Percentiles rank a stretch among this genome's conserved stretches.
These are phyloP conservation scores for Nelumbo lutea DNA, from an alignment of 164 flowering plant genomes.

Conservation along the genomic window DNA sequence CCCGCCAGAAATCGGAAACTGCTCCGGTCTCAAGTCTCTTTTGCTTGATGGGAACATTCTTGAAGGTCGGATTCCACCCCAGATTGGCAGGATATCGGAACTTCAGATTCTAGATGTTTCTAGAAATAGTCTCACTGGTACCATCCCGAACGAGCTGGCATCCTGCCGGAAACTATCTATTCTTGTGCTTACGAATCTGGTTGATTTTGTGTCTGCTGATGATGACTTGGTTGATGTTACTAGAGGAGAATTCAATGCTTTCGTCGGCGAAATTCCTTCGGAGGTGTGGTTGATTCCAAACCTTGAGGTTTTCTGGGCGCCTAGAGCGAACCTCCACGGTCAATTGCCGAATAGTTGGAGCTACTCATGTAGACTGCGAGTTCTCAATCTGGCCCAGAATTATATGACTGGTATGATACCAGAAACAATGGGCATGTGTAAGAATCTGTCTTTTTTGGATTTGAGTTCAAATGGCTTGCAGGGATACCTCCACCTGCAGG, in stretches of 20 bases:
- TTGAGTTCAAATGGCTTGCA: constrained; percentile 52
- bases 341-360: constrained; percentile 42
- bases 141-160: constrained; percentile 50
- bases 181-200: constrained; percentile 49
- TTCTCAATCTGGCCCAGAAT: constrained; percentile 59
- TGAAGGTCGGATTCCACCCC: constrained; percentile 53
- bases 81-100: constrained; percentile 45
- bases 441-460: constrained; percentile 49
- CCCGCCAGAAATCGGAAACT: constrained; percentile 55
- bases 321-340: constrained; percentile 60
- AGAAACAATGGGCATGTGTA: constrained; percentile 38
- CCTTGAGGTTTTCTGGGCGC: constrained; percentile 69
- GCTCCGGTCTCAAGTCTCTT: constrained; percentile 42
- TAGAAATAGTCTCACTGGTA: constrained; percentile 55
- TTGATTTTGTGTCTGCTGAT: constrained; percentile 12
- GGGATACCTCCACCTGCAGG: constrained; percentile 39
- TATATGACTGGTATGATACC: constrained; percentile 44
- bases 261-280: constrained; percentile 45
- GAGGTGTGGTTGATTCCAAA: constrained; percentile 40
- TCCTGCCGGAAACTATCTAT: constrained; percentile 44
- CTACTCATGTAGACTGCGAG: constrained; percentile 34
- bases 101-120: constrained; percentile 67
- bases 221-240: constrained; percentile 13
- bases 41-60: constrained; percentile 53
- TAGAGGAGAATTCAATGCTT: constrained; percentile 60